Base-by-base conservation (phyloP, 345 rosid genomes). In the Passiflora organensis region DNA sequence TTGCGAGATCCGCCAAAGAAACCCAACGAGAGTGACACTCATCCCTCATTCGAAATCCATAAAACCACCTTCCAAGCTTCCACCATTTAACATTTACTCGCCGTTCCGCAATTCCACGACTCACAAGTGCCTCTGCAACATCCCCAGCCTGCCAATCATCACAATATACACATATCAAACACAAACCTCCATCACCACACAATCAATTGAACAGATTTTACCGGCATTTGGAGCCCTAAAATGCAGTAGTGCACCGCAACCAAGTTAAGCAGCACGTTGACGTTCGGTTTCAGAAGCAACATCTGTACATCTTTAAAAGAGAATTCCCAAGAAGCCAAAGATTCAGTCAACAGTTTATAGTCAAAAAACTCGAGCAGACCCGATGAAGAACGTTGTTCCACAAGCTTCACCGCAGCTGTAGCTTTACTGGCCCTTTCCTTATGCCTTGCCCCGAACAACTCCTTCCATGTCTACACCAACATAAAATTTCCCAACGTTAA, bases 41-140 rank as follows among this genome's bases (percentile, higher is more conserved):
- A 4, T 86, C 96, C 59, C 80, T 74, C 82, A 78, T 78, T 32
- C 89, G 75, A 65, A 75, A 79, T 58, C 91, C 90, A 42, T 62
- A 56, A 17, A 76, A 76, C 86, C 82, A 78, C 71, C 94, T 67
- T 6, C 91, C 84, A 15, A 84, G 72, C 68, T 80, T 86, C 78
- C 80, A 84, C 95, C 91, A 84, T 68, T 51, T 72, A 64, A 82
- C 73, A 56, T 82, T 73, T 49, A 84, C 74, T 43, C 70, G 65
- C 44, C 79, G 76, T 54, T 83, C 81, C 13, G 78, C 48, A 59
- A 89, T 77, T 59, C 72, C 63, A 65, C 75, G 66, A 13, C 66
- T 65, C 54, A 53, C 58, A 6, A 83, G 64, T 2, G 76, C 80
- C 38, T 73, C 78, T 69, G 59, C 15, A 15, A 88, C 58, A 28